phyloP scores from a whole-genome alignment of 2,329 filamentous ascomycete species.

The Aspergillus sp. region DNA sequence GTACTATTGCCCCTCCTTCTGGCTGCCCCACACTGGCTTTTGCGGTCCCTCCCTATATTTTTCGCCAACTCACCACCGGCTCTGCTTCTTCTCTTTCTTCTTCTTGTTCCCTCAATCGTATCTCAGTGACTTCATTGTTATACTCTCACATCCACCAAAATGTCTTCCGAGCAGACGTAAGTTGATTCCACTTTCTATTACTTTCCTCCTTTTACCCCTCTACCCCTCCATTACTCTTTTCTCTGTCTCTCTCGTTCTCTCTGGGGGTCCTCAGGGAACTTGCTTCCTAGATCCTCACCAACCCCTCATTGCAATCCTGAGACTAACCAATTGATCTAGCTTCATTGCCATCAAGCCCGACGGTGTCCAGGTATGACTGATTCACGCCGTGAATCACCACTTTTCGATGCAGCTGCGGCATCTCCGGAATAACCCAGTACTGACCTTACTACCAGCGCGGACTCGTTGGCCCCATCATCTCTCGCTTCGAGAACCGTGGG shows the following conservation, averaged over 20 bases:
- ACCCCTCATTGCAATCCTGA: slow-evolving; percentile 21
- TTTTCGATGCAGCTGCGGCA: not conserved
- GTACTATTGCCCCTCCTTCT: slow-evolving; percentile 14
- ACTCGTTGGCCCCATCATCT: slow-evolving; percentile 96
- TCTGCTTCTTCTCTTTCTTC: slow-evolving; percentile 22
- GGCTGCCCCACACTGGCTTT: slow-evolving; percentile 26
- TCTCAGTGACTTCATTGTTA: slow-evolving; percentile 14
- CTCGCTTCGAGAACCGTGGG: slow-evolving; percentile 96
- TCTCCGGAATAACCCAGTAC: slow-evolving; percentile 14
- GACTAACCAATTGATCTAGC: slow-evolving; percentile 56
- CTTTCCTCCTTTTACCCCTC: not conserved
- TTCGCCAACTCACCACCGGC: slow-evolving; percentile 29
- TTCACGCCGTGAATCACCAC: not conserved
- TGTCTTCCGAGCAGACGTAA: slow-evolving; percentile 87
- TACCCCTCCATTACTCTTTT: not conserved
- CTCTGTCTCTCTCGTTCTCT: not conserved
- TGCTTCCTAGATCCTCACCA: not conserved
- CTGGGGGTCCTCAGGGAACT: not conserved
- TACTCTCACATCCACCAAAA: slow-evolving; percentile 50
- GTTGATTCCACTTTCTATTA: slow-evolving; percentile 38
- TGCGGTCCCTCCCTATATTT: slow-evolving; percentile 20
- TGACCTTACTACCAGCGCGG: slow-evolving; percentile 68
- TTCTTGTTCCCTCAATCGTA: slow-evolving; percentile 25
- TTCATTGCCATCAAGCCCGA: slow-evolving; percentile 99
- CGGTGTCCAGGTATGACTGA: slow-evolving; percentile 81